phyloP scores from a whole-genome alignment of 2,329 filamentous ascomycete genomes.

The Alternaria consortialis region DNA sequence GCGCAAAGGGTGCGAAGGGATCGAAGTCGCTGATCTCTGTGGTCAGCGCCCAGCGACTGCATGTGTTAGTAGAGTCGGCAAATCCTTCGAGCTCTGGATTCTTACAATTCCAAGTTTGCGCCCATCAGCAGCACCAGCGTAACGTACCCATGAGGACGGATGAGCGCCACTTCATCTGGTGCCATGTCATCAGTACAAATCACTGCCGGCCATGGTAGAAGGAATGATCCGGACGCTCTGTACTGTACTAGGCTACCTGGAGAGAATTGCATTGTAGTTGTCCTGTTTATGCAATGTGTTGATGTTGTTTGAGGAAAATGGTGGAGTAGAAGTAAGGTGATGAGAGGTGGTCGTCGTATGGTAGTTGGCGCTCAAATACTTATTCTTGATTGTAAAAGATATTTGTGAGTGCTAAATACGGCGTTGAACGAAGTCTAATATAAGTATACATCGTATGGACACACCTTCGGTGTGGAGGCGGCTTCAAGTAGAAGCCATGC shows the following conservation, averaged over 20 bases:
- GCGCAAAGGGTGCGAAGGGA: slow-evolving; percentile 9
- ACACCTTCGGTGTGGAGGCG: slow-evolving; percentile 9
- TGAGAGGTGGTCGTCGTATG: neutral
- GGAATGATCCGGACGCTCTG: neutral
- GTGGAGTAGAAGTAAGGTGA: neutral
- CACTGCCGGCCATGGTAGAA: slow-evolving; percentile 29
- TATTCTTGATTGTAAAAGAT: neutral
- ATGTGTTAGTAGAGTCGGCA: neutral
- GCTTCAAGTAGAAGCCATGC: neutral
- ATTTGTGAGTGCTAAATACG: neutral
- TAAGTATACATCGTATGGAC: neutral
- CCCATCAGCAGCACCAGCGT: slow-evolving; percentile 27
- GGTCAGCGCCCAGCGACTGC: slow-evolving; percentile 33
- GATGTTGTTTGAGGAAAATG: neutral
- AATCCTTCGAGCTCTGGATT: neutral
- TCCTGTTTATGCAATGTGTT: neutral
- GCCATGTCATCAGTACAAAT: slow-evolving; percentile 32
- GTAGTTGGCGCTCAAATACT: neutral
- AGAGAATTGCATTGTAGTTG: neutral
- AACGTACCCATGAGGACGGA: slow-evolving; percentile 21
- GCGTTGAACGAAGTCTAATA: neutral
- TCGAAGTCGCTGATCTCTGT: slow-evolving; percentile 26
- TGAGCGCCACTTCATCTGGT: slow-evolving; percentile 10
- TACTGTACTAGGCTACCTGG: slow-evolving; percentile 26
- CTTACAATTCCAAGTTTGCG: slow-evolving; percentile 23